Conservation (phyloP, 805 yeast genomes). For the Torulaspora delbrueckii region DNA sequence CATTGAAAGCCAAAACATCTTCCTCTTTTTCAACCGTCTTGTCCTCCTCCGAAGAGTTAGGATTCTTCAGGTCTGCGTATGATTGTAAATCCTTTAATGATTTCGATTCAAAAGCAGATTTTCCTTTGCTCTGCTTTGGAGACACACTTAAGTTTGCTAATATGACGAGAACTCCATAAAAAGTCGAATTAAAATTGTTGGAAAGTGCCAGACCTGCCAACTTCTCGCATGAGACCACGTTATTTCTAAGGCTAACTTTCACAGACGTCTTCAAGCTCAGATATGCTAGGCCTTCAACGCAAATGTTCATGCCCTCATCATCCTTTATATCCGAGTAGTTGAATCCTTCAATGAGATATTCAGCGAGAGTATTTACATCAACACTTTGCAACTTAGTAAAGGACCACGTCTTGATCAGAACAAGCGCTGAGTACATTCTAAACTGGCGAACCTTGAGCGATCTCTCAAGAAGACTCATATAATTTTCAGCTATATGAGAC, state of each 20-base stretch:
- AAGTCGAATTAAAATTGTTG: conserved; percentile 14
- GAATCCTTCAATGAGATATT: conserved; percentile 25
- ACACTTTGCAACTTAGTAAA: conserved; percentile 37
- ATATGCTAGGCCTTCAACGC: conserved; percentile 49
- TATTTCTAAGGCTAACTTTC: conserved; percentile 37
- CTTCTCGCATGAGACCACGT: conserved; percentile 35
- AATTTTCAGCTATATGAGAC: conserved; percentile 43
- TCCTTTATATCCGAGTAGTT: conserved; percentile 6
- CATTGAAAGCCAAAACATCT: conserved; percentile 20
- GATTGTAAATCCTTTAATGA: conserved; percentile 29
- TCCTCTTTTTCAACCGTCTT: conserved; percentile 17
- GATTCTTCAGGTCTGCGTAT: conserved; percentile 31
- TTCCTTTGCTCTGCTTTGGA: conserved; percentile 17
- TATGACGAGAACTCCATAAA: conserved; percentile 35
- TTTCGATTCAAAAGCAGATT: conserved; percentile 15
- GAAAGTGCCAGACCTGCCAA: conserved; percentile 26
- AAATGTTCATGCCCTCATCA: conserved; percentile 12
- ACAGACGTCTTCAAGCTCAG: conserved; percentile 41
- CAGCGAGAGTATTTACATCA: conserved; percentile 33
- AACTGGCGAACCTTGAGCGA: conserved; percentile 32
- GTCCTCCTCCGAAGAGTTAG: conserved; percentile 15
- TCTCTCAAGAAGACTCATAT: conserved; percentile 38
- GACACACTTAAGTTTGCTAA: conserved; percentile 33
- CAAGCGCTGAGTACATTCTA: conserved; percentile 40
- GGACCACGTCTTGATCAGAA: conserved; percentile 55